Percentiles rank a stretch among this genome's conserved stretches.
Evolutionary conservation across 2,329 filamentous ascomycete species (phyloP).

Genomic region (Furcasterigmium sp.): DNA sequence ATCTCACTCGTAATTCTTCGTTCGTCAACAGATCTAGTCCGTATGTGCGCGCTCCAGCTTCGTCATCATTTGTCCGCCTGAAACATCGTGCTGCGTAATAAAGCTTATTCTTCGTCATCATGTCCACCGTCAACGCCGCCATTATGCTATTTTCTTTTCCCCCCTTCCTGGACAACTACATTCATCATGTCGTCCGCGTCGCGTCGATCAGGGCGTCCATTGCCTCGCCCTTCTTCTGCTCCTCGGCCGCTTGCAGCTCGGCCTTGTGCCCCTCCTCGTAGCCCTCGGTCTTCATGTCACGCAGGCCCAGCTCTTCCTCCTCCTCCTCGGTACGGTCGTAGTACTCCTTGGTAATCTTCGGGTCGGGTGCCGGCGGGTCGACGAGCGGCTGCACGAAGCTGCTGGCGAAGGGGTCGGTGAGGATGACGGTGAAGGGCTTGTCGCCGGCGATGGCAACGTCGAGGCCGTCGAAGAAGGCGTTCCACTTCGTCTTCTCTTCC

Average conservation of each 20-base stretch:
- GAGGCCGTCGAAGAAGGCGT: constrained; percentile 72
- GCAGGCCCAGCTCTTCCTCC: constrained; percentile 85
- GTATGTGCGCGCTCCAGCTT: too few relatives aligned
- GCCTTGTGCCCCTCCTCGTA: constrained; percentile 51
- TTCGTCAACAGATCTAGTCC: too few relatives aligned
- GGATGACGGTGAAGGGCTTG: constrained; percentile 72
- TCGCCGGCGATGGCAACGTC: constrained; percentile 75
- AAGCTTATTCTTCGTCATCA: too few relatives aligned
- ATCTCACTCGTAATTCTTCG: too few relatives aligned
- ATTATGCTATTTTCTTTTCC: not conserved
- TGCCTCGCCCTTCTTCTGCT: constrained; percentile 10
- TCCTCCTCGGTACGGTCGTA: constrained; percentile 89
- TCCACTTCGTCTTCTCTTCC: constrained; percentile 68
- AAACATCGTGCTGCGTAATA: too few relatives aligned
- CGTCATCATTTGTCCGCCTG: too few relatives aligned
- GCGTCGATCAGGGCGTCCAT: constrained; percentile 12
- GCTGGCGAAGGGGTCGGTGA: constrained; percentile 84
- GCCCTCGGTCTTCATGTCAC: constrained; percentile 87
- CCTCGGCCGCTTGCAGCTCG: constrained; percentile 4
- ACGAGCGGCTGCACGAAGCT: constrained; percentile 92
- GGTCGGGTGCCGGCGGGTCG: constrained; percentile 64
- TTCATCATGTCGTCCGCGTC: constrained; percentile 3
- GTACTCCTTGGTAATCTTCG: constrained; percentile 73
- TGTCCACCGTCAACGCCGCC: too few relatives aligned
- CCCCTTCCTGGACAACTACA: not conserved